Percentiles rank a stretch among this genome's conserved stretches.
Conservation (phyloP, 768 basidiomycete species). For the Pleurotus citrinopileatus region DNA sequence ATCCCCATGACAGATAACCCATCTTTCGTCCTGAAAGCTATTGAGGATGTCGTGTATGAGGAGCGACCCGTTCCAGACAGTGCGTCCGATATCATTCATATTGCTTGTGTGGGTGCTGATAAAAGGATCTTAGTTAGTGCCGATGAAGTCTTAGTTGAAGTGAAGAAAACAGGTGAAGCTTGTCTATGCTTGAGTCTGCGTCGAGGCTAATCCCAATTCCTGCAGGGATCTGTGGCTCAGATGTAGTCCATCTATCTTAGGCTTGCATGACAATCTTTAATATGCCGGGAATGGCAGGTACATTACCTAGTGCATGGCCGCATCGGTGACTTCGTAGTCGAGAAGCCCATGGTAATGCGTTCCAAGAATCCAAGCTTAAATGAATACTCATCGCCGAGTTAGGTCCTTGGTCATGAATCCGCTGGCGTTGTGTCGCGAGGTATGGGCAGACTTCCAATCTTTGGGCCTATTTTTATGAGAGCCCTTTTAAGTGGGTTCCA, state of each 20-base stretch:
- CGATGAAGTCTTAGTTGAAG: conserved; percentile 81
- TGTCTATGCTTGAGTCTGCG: conserved; percentile 7
- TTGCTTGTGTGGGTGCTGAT: not conserved
- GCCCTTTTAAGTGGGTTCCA: conserved; percentile 56
- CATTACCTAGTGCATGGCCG: conserved; percentile 79
- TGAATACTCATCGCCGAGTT: conserved; percentile 8
- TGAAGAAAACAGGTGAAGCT: conserved; percentile 83
- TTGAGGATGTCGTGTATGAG: conserved; percentile 71
- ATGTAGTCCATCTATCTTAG: conserved; percentile 44
- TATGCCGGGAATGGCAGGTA: conserved; percentile 56
- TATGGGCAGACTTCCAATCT: too few relatives aligned
- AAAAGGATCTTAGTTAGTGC: conserved; percentile 44
- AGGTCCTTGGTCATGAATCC: conserved; percentile 95
- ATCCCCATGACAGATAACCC: conserved; percentile 57
- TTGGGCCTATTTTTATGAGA: not conserved
- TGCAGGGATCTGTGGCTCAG: conserved; percentile 87
- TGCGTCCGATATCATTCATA: conserved; percentile 25
- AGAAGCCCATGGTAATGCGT: conserved; percentile 67
- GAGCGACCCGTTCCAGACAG: conserved; percentile 73
- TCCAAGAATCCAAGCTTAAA: not conserved
- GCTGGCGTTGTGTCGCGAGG: conserved; percentile 75
- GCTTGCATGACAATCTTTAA: too few relatives aligned
- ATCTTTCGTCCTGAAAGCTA: conserved; percentile 72
- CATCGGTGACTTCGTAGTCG: conserved; percentile 78
- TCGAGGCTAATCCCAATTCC: conserved; percentile 8